Percentiles rank a stretch among this genome's conserved stretches.
Evolutionary conservation across 495 filamentous ascomycete genomes (phyloP).

Genomic region (Rostrohypoxylon terebratum): DNA sequence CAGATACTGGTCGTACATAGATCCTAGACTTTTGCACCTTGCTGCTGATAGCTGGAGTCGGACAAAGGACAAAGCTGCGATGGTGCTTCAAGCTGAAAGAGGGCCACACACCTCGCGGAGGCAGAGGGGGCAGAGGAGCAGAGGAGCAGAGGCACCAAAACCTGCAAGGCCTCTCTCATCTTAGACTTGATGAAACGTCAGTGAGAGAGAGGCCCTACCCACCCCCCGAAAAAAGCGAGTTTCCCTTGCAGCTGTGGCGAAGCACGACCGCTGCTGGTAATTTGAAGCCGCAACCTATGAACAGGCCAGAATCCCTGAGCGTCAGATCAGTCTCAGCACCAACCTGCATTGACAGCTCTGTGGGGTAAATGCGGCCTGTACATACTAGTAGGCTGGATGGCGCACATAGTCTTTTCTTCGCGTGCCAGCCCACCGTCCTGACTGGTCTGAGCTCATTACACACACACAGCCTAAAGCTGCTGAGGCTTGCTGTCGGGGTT

Average conservation of each 20-base stretch:
- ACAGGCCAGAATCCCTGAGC: slow-evolving; percentile 24
- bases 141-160: not conserved
- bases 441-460: slow-evolving; percentile 12
- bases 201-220: slow-evolving; percentile 16
- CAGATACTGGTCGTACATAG: slow-evolving; percentile 37
- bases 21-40: slow-evolving; percentile 23
- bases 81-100: slow-evolving; percentile 21
- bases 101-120: too few relatives aligned
- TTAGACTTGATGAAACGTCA: slow-evolving; percentile 42
- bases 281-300: slow-evolving; percentile 38
- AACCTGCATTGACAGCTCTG: slow-evolving; percentile 47
- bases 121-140: too few relatives aligned
- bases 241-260: slow-evolving; percentile 41
- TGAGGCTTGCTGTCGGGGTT: slow-evolving; percentile 13
- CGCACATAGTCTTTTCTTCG: slow-evolving; percentile 33
- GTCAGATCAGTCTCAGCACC: slow-evolving; percentile 39
- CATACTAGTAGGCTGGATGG: slow-evolving; percentile 25
- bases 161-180: slow-evolving; percentile 36
- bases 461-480: not conserved
- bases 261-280: slow-evolving; percentile 37
- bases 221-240: slow-evolving; percentile 26
- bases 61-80: slow-evolving; percentile 26
- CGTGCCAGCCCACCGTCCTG: slow-evolving; percentile 16
- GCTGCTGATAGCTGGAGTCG: slow-evolving; percentile 27
- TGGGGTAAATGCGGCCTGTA: slow-evolving; percentile 46